Evolutionary conservation across 495 filamentous ascomycete species (phyloP).

Genomic region (Staphylotrichum longicolle): DNA sequence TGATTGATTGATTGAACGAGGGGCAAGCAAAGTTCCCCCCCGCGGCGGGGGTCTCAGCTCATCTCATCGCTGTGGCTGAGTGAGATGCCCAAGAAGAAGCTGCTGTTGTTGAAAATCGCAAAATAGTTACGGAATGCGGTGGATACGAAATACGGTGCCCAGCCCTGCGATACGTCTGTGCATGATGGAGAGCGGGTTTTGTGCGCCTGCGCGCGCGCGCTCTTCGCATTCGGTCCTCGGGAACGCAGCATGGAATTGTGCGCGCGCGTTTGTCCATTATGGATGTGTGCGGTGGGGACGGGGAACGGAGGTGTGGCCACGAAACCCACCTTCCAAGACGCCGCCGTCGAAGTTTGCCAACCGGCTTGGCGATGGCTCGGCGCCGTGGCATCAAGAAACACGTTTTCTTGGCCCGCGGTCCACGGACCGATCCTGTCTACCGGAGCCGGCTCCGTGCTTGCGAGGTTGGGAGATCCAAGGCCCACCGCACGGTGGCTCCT

Average conservation of each 20-base stretch:
- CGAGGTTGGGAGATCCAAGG: not conserved
- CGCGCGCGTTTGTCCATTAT: too few species aligned
- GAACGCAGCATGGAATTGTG: too few species aligned
- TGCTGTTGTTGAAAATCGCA: not conserved
- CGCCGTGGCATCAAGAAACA: slow-evolving; percentile 1
- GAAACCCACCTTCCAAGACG: too few species aligned
- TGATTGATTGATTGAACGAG: not conserved
- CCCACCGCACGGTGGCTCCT: not conserved
- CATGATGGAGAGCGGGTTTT: too few species aligned
- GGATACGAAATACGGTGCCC: too few species aligned
- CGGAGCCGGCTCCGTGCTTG: slow-evolving; percentile 2
- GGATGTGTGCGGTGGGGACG: too few species aligned
- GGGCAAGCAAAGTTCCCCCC: not conserved
- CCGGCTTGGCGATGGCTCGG: slow-evolving; percentile 9
- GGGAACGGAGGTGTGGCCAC: too few species aligned
- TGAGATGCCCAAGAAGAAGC: not conserved
- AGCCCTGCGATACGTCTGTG: too few species aligned
- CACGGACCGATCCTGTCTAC: not conserved
- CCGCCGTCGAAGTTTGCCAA: not conserved
- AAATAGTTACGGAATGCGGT: too few species aligned
- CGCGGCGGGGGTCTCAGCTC: not conserved
- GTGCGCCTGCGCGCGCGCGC: too few species aligned
- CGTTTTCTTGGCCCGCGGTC: not conserved
- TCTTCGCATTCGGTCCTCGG: too few species aligned
- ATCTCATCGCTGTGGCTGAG: slow-evolving; percentile 11